Conservation (phyloP, 805 yeast genomes). For the Nadsonia fulvescens region DNA sequence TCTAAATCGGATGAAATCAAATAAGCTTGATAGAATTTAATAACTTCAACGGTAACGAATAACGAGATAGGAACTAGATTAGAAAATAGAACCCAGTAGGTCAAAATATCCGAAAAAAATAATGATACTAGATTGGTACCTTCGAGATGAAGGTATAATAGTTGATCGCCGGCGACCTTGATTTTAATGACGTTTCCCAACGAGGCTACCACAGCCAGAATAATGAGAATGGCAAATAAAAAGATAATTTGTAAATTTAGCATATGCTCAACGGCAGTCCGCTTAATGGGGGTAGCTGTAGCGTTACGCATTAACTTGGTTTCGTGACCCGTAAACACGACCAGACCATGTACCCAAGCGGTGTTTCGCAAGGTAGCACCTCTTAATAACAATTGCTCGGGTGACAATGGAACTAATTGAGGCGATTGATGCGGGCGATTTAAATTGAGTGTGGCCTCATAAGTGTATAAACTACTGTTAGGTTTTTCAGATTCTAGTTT, state of each 20-base stretch:
- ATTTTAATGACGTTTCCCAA: slow-evolving; percentile 72
- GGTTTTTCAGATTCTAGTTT: slow-evolving; percentile 75
- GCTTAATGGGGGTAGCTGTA: slow-evolving; percentile 92
- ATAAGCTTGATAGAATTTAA: slow-evolving; percentile 87
- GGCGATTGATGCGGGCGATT: slow-evolving; percentile 5
- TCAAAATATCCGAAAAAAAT: slow-evolving; percentile 74
- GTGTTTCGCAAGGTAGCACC: slow-evolving; percentile 95
- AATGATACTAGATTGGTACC: slow-evolving; percentile 49
- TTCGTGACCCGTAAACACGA: slow-evolving; percentile 93
- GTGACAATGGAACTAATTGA: slow-evolving; percentile 45
- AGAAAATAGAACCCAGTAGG: slow-evolving; percentile 92
- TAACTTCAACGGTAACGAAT: slow-evolving; percentile 89
- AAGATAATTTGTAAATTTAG: slow-evolving; percentile 86
- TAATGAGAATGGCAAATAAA: slow-evolving; percentile 60
- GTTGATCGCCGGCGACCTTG: slow-evolving; percentile 29
- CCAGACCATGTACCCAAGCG: slow-evolving; percentile 86
- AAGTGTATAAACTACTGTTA: slow-evolving; percentile 82
- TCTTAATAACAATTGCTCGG: slow-evolving; percentile 80
- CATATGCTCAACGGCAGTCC: slow-evolving; percentile 91
- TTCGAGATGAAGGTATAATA: slow-evolving; percentile 50
- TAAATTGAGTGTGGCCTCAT: slow-evolving; percentile 65
- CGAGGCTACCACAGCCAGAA: slow-evolving; percentile 63
- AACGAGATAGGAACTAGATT: slow-evolving; percentile 94
- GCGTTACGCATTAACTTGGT: slow-evolving; percentile 97
- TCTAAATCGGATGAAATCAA: slow-evolving; percentile 90